phyloP scores from a whole-genome alignment of 2,329 filamentous ascomycete genomes.

The Stenocarpella maydis region DNA sequence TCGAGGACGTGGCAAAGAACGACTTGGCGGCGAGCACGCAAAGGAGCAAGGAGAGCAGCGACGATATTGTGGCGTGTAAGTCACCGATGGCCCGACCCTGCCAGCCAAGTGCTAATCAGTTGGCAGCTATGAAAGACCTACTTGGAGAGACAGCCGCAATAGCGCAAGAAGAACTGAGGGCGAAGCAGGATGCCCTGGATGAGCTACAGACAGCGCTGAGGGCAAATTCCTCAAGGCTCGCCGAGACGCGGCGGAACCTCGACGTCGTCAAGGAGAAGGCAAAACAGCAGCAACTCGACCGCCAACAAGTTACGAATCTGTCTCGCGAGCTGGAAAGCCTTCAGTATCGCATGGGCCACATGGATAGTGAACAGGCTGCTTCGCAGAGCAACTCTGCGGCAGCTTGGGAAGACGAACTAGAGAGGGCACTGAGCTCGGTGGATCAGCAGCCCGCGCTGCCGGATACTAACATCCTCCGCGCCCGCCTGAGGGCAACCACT shows the following conservation, averaged over 20 bases:
- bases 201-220: conserved; percentile 82
- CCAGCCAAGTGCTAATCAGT: conserved; percentile 45
- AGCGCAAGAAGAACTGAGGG: conserved; percentile 81
- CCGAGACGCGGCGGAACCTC: conserved; percentile 77
- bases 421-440: conserved; percentile 54
- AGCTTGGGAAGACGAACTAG: conserved; percentile 64
- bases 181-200: conserved; percentile 86
- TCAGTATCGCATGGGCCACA: conserved; percentile 59
- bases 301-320: conserved; percentile 81
- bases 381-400: conserved; percentile 55
- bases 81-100: conserved; percentile 38
- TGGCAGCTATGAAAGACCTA: conserved; percentile 79
- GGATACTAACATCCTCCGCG: conserved; percentile 66
- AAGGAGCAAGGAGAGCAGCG: conserved; percentile 74
- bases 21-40: conserved; percentile 56
- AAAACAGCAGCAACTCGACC: conserved; percentile 69
- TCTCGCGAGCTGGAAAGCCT: conserved; percentile 77
- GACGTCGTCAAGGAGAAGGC: conserved; percentile 74
- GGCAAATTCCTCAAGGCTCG: conserved; percentile 79
- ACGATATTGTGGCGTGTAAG: conserved; percentile 82
- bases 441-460: conserved; percentile 61
- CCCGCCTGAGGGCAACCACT: conserved; percentile 75
- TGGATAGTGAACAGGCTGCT: conserved; percentile 54
- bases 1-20: conserved; percentile 56
- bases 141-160: conserved; percentile 80